Conservation (phyloP, 106 monocot species). For the Dioscorea alata region DNA sequence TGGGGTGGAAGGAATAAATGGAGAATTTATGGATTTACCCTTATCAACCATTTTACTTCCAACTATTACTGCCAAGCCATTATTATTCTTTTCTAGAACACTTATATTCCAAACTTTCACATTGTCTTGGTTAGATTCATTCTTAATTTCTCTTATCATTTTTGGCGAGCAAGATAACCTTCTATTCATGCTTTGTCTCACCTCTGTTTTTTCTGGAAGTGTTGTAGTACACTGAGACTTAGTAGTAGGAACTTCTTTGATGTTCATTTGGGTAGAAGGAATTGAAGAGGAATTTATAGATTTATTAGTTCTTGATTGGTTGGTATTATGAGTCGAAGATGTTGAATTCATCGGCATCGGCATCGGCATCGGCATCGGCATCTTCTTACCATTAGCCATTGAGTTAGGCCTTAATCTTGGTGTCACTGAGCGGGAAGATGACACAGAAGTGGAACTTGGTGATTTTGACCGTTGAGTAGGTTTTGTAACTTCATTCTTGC, state of each 20-base stretch:
- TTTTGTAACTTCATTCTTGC: slow-evolving; percentile 6
- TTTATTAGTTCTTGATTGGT: no score
- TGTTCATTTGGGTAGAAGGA: background rate
- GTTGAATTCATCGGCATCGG: no score
- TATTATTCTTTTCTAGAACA: no score
- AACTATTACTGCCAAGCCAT: no score
- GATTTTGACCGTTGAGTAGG: slow-evolving; percentile 8
- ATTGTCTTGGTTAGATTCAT: no score
- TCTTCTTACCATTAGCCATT: no score
- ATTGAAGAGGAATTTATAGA: slow-evolving; percentile 2
- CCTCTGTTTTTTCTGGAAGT: background rate
- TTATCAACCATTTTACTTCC: slow-evolving; percentile 8
- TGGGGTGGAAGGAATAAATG: slow-evolving; percentile 1
- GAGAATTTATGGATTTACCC: background rate
- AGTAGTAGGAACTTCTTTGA: no score
- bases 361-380: no score
- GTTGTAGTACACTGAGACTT: background rate
- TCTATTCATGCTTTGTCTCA: background rate
- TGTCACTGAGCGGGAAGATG: background rate
- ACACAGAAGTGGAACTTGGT: slow-evolving; percentile 18
- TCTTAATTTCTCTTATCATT: background rate
- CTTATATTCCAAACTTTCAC: no score
- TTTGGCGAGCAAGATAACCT: background rate
- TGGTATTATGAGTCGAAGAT: no score
- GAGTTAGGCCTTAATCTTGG: background rate